phyloP scores from a whole-genome alignment of 2,329 filamentous ascomycete species.

The Verticillium nonalfalfae region DNA sequence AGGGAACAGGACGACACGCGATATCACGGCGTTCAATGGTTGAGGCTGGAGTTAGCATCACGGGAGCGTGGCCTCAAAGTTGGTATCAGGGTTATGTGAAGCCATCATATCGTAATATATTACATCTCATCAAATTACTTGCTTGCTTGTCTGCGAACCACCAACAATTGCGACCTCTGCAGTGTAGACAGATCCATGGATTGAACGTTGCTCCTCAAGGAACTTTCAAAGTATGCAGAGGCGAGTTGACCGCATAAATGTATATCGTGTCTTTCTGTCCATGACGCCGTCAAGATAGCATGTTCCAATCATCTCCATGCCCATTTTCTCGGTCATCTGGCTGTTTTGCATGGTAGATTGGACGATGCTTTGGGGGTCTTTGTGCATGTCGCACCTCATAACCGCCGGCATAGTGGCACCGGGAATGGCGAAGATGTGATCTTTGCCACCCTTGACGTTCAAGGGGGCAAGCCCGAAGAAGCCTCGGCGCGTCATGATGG shows the following conservation, averaged over 20 bases:
- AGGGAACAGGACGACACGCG: background rate
- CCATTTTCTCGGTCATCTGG: background rate
- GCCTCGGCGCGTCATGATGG: background rate
- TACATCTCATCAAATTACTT: background rate
- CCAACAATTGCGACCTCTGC: background rate
- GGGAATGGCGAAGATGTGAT: slow-evolving; percentile 1
- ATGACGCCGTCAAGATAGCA: slow-evolving; percentile 6
- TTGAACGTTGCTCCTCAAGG: background rate
- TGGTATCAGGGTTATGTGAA: background rate
- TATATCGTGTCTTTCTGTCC: background rate
- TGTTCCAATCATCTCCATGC: background rate
- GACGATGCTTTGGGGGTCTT: background rate
- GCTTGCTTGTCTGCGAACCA: background rate
- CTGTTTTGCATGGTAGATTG: background rate
- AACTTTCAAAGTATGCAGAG: background rate
- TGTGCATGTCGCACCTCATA: background rate
- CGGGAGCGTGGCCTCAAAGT: background rate
- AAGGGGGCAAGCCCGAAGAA: background rate
- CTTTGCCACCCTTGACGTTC: background rate
- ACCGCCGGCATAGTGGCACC: slow-evolving; percentile 3
- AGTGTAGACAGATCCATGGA: background rate
- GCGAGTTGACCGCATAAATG: background rate
- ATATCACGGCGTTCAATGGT: background rate
- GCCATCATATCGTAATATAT: background rate
- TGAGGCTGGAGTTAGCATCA: background rate